Evolutionary conservation across 202 grass and related monocot genomes (phyloP), one percentile per base, ranked within the genome.

Genomic region (Cymbopogon flexuosus): DNA sequence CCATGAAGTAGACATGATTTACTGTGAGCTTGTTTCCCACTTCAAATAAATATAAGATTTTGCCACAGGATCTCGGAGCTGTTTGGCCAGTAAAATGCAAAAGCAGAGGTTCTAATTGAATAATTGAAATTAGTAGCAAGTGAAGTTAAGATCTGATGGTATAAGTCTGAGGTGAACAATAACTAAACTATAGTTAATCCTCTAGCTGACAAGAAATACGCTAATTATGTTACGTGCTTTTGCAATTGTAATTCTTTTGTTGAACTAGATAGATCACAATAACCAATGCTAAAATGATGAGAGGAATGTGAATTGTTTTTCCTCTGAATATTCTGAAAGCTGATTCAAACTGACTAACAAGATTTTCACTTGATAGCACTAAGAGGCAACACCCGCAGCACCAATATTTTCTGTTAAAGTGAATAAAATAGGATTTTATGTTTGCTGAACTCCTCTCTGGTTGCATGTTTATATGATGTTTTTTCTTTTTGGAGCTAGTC

Each of bases 281-380:
- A 73, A 42, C 29, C 51, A 70, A 63, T 75, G 42, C 62, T 35
- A 45, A 5, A 84, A 31, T 73, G 37, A 45, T 79, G 33, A 79
- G 65, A 80, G 56, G 15, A 69, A 68, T 10, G 51, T 29, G 42
- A 40, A 33, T 10, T 19, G 8, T 16, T 47, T 43, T 24, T 33
- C 11, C 24, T 64, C 41, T 52, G 51, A 45, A 35, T 56, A 76
- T 70, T 84, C 1, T 64, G 15, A 16, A 43, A 70, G 22, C 45
- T 54, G 60, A 41, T 80, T 69, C 70, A 88, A 47, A 63, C 6
- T 51, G 37, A 30, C 31, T 54, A 70, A 68, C n/a, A 10, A 33
- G 1, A 33, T 59, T 24, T 59, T 59, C n/a, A 18, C 8, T 59
- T 66, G 16, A 36, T 57, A 6, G 35, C 16, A n/a, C 24, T 31